Base-by-base conservation (phyloP, 2,329 filamentous ascomycete genomes). In the Fusarium sterilihyphosum region DNA sequence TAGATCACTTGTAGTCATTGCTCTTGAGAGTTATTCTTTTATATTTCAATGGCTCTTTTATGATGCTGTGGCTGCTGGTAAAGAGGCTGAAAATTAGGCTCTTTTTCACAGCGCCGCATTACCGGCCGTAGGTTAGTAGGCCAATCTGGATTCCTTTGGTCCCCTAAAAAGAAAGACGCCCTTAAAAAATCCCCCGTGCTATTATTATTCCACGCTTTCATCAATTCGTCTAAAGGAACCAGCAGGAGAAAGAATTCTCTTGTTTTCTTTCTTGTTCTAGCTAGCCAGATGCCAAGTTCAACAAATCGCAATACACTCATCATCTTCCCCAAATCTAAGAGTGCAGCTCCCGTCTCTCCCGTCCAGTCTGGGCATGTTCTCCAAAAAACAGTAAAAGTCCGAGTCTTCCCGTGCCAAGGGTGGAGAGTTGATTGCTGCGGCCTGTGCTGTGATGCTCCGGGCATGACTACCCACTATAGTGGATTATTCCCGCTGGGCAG, bases 341-440 rank as follows among this genome's bases (percentile, higher is more conserved):
- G 26, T 26, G 26, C 26, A 26, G 26, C 29, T 62, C 52, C 60
- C 20, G 38, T 46, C 9, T 22, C 17, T 53, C 35, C 57, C 57
- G 57, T 31, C 5, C n/a, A 16, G n/a, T 2, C 57, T 26, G 31
- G 24, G 57, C 24, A 37, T 31, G 13, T 16, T 17, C 52, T 41
- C 52, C 52, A 41, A 56, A 24, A 12, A 26, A 9, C 50, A 37
- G 33, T 2, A 17, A 29, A 41, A 8, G 38, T 3, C 59, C 50
- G 38, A 37, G 13, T 58, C 38, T 62, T 59, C 60, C 52, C 52
- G 60, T 46, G 60, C 60, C 60, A 62, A 62, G 60, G 16, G 43
- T 11, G 38, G 35, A 38, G 38, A 44, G 38, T 29, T 29, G 11
- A n/a, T n/a, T 24, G 8, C 38, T 44, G 14, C 29, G 35, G 12